Conservation (phyloP, 1,139 yeast genomes). For the Blastobotrys buckinghamii region DNA sequence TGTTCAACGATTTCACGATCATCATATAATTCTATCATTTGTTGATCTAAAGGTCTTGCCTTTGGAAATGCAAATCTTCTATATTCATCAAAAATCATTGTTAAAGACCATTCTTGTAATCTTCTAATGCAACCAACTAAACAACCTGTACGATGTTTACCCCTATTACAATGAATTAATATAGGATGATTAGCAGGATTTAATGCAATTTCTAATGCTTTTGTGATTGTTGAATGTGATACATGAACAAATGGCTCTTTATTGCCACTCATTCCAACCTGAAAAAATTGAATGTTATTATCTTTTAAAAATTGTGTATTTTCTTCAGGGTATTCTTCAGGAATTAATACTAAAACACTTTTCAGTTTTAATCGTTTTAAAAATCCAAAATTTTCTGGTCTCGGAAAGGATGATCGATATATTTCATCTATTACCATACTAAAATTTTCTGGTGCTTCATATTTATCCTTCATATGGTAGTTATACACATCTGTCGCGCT, state of each 20-base stretch:
- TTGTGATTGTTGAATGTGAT: slow-evolving; percentile 68
- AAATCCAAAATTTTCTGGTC: slow-evolving; percentile 72
- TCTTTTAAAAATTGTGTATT: slow-evolving; percentile 57
- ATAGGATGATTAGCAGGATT: slow-evolving; percentile 87
- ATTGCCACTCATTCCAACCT: slow-evolving; percentile 91
- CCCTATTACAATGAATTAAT: slow-evolving; percentile 89
- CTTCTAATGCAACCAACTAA: slow-evolving; percentile 86
- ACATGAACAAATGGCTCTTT: slow-evolving; percentile 44
- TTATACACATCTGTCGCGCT: not conserved
- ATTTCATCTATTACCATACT: slow-evolving; percentile 74
- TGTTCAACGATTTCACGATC: slow-evolving; percentile 50
- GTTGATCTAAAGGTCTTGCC: slow-evolving; percentile 91
- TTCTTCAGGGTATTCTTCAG: slow-evolving; percentile 84
- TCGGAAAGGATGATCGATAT: slow-evolving; percentile 86
- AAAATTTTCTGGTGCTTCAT: slow-evolving; percentile 70
- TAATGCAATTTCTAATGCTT: slow-evolving; percentile 73
- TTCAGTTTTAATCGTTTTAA: slow-evolving; percentile 56
- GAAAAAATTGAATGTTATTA: slow-evolving; percentile 65
- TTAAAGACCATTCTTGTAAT: slow-evolving; percentile 84
- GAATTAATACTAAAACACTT: slow-evolving; percentile 75
- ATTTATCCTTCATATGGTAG: not conserved
- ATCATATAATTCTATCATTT: slow-evolving; percentile 84
- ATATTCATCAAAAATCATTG: slow-evolving; percentile 93
- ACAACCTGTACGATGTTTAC: slow-evolving; percentile 96
- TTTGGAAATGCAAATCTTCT: slow-evolving; percentile 92